Evolutionary conservation across 2,329 filamentous ascomycete genomes (phyloP), one percentile per base, ranked within the genome.

Genomic region (Ophiocordyceps polyrhachis-furcata): DNA sequence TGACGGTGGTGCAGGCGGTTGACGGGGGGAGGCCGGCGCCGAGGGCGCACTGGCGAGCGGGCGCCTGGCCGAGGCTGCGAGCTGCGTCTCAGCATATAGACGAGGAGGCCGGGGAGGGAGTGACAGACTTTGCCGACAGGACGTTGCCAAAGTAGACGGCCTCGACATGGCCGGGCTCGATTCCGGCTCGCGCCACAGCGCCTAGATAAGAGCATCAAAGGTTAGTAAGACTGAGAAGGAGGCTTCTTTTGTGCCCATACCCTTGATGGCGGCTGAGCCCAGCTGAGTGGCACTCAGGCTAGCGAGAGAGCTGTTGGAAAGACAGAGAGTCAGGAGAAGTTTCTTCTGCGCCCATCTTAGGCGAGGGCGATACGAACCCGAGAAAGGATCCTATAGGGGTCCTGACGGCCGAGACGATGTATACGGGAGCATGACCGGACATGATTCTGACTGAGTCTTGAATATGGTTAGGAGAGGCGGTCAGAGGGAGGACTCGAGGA

Each of bases 91-190:
- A 45, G 40, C 32, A n/a, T 4, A 19, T 13, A 15, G 38, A n/a
- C 20, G 21, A 21, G 20, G 31, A 29, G n/a, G 20, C 31, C 43
- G 17, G 44, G 19, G 25, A 20, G 25, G 43, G 17, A 12, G 8
- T 6, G 43, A 58, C 72, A 56, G 74, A 94, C 88, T 89, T 88
- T 62, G 89, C 91, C 48, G 88, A 93, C 57, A 98, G 76, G 53
- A 98, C 91, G 71, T 98, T 98, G 64, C 91, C 91, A 60, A 95
- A 93, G 72, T 91, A 93, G 60, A 98, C 86, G 64, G 98, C 91
- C 61, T 98, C 79, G 47, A 98, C 84, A 61, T 93, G 78, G 57
- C 87, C 78, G 45, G 86, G 74, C 68, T 93, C 88, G 68, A 98
- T 78, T 46, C 91, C 80, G 42, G 83, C 84, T 57, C 86, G 82